These are phyloP conservation scores for Trichoderma brevicompactum DNA, from an alignment of 2,329 filamentous ascomycete genomes.

Conservation along the genomic window DNA sequence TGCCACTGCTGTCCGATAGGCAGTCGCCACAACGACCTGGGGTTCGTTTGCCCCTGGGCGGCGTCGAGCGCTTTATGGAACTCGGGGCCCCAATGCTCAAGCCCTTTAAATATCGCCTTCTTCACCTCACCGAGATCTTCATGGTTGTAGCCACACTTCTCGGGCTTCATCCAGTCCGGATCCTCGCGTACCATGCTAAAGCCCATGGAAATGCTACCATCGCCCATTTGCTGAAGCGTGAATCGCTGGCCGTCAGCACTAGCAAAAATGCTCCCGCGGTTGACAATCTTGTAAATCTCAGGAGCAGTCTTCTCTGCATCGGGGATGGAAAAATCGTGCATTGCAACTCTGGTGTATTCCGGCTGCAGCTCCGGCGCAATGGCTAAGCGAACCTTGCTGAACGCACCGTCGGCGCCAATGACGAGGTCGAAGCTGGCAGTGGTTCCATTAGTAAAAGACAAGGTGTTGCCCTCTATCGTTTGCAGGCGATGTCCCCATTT, in stretches of 20 bases:
- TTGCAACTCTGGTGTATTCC: conserved; percentile 51
- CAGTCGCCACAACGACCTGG: conserved; percentile 57
- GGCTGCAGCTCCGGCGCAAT: conserved; percentile 47
- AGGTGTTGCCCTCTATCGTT: conserved; percentile 10
- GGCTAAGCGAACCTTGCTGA: conserved; percentile 33
- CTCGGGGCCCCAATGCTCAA: conserved; percentile 48
- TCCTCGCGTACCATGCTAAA: conserved; percentile 46
- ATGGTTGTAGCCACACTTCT: conserved; percentile 51
- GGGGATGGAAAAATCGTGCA: conserved; percentile 48
- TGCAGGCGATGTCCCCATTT: conserved; percentile 25
- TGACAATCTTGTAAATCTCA: conserved; percentile 50
- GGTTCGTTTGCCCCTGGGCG: conserved; percentile 45
- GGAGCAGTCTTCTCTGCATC: conserved; percentile 49
- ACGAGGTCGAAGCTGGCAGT: conserved; percentile 27
- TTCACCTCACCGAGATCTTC: conserved; percentile 46
- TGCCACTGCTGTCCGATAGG: conserved; percentile 50
- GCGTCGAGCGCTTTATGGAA: conserved; percentile 49
- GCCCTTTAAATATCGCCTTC: conserved; percentile 44
- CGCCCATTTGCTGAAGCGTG: conserved; percentile 49
- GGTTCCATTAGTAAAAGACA: conserved; percentile 18
- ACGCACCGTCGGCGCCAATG: conserved; percentile 35
- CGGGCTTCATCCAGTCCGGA: conserved; percentile 43
- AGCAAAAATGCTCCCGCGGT: conserved; percentile 53
- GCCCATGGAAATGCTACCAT: conserved; percentile 52
- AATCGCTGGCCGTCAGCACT: conserved; percentile 49